phyloP scores from a whole-genome alignment of 192 early-diverging fungal species.

The Coemansia sp. region DNA sequence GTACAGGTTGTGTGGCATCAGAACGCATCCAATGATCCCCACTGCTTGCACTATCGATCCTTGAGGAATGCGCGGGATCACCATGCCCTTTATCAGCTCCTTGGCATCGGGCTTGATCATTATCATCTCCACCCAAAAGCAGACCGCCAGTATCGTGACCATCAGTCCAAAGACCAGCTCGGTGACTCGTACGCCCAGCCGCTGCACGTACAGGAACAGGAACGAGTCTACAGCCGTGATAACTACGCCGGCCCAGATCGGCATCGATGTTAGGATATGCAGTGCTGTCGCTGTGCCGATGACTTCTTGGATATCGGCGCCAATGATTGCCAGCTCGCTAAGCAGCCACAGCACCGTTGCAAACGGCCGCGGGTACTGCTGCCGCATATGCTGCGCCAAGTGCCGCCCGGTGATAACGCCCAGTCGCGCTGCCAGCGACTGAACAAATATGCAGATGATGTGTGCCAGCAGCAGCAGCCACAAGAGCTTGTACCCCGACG shows the following conservation, averaged over 20 bases:
- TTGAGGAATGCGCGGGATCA: constrained; percentile 59
- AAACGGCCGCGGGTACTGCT: constrained; percentile 53
- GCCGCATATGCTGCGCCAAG: constrained; percentile 58
- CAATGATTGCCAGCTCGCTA: constrained; percentile 68
- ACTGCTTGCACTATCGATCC: constrained; percentile 64
- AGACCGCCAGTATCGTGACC: constrained; percentile 68
- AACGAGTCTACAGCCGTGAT: constrained; percentile 84
- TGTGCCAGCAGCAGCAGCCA: constrained; percentile 68
- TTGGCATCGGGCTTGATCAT: constrained; percentile 54
- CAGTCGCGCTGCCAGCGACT: constrained; percentile 60
- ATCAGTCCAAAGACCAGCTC: constrained; percentile 74
- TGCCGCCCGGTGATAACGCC: constrained; percentile 69
- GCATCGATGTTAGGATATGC: constrained; percentile 71
- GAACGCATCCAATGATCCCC: constrained; percentile 65
- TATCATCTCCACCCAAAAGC: constrained; percentile 78
- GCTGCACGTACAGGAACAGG: constrained; percentile 67
- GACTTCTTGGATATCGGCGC: constrained; percentile 75
- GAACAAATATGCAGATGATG: constrained; percentile 61
- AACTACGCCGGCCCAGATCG: constrained; percentile 73
- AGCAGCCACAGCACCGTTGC: constrained; percentile 59
- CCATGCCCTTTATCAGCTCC: constrained; percentile 59
- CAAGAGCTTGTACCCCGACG: constrained; percentile 63
- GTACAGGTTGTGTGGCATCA: constrained; percentile 93
- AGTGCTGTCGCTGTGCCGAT: constrained; percentile 88
- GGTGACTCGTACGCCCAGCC: constrained; percentile 65